Evolutionary conservation across 345 rosid genomes (phyloP), one percentile per base, ranked within the genome.

Genomic region (Euphorbia lathyris): DNA sequence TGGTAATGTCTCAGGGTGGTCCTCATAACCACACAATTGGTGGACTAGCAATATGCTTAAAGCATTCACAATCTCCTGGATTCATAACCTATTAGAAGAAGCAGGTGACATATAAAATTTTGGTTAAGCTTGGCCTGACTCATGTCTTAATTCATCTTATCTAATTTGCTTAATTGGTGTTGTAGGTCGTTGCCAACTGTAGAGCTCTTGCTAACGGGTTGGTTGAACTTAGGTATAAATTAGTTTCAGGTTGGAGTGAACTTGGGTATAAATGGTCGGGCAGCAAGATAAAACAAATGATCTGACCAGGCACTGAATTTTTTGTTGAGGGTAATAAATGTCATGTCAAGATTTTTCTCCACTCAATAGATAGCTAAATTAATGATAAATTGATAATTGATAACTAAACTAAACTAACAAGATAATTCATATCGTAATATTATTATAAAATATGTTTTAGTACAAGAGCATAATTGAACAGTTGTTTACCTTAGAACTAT

Each of bases 21-120:
- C 97, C 96, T 66, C 97, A 91, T 86, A 94, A 91, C 81, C 98
- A 94, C 86, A 89, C 97, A 52, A 89, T 91, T 51, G 95, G 97
- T 47, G 96, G 92, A 40, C 84, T 94, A 67, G 91, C 97, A 19
- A 97, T 94, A 71, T 88, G 95, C 79, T 81, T 94, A 83, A 91
- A 94, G 81, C 90, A 87, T 74, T 93, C 90, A 27, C 88, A 88
- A 72, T 86, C 88, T 3, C 81, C 86, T 0, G 88, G 84, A 65
- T 91, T 94, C 66, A 85, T 86, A 78, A 80, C 82, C 72, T 91
- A 94, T 72, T 95, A 90, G 85, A n/a, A n/a, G n/a, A 85, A 82
- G 67, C 81, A 82, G 95, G 98, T 94, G 78, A 50, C 53, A 16
- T 36, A 34, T 5, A 23, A 2, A 14, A 26, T 67, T 3, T 19